A percentile compares a stretch with the other conserved stretches of the same genome.
Evolutionary conservation across 208 protist genomes (phyloP).

Genomic region (Wallacemonas rigidus): DNA sequence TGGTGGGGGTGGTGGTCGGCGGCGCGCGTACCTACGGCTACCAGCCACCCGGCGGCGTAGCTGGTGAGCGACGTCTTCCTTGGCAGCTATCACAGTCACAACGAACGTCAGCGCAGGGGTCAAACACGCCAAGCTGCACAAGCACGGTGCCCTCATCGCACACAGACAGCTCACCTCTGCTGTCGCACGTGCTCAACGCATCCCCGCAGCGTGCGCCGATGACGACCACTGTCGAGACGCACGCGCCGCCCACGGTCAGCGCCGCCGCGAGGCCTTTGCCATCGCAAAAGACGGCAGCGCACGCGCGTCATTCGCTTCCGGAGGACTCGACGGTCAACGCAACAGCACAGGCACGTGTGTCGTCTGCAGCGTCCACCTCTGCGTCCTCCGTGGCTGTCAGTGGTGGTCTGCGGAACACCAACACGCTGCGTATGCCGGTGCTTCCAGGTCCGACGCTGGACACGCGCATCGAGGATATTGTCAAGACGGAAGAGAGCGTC

Average conservation of each 20-base stretch:
- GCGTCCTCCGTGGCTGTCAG: background rate
- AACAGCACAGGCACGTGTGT: background rate
- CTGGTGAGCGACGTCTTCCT: constrained; percentile 42
- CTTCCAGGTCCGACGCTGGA: constrained; percentile 49
- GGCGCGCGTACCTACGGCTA: constrained; percentile 38
- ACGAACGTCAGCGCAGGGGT: too few species aligned
- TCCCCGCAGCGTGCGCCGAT: background rate
- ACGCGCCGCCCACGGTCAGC: background rate
- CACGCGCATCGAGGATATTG: constrained; percentile 69
- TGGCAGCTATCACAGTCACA: constrained; percentile 41
- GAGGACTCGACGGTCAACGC: background rate
- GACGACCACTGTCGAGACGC: background rate
- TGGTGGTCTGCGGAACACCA: constrained; percentile 20
- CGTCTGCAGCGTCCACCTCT: constrained; percentile 11
- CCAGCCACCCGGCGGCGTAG: constrained; percentile 47
- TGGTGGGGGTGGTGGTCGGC: background rate
- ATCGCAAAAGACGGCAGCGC: too few species aligned
- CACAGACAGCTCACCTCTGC: background rate
- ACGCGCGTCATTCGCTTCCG: too few species aligned
- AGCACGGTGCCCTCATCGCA: too few species aligned
- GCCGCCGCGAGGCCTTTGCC: background rate
- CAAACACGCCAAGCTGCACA: too few species aligned
- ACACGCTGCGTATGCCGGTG: constrained; percentile 35
- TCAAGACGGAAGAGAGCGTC: constrained; percentile 54
- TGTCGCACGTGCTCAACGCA: constrained; percentile 2